phyloP scores from a whole-genome alignment of 164 flowering plant genomes.

The Vitis labrusca region DNA sequence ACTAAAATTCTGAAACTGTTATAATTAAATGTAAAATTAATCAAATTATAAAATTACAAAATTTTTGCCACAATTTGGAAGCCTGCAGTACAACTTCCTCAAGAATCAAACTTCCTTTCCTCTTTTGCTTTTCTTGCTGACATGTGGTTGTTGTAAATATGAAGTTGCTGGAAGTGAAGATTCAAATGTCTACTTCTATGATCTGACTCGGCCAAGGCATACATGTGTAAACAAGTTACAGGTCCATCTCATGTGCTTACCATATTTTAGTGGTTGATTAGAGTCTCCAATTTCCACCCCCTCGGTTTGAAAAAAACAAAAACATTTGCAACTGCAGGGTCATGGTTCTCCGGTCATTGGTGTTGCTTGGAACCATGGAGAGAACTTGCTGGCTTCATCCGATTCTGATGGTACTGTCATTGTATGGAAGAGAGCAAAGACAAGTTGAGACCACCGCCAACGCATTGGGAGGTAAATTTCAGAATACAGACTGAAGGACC shows the following conservation, averaged over 20 bases:
- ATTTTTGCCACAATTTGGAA: too few relatives aligned
- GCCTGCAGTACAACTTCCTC: not conserved
- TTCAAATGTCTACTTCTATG: constrained; percentile 94
- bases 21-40: too few relatives aligned
- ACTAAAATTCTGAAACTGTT: too few relatives aligned
- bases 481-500: not conserved
- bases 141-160: constrained; percentile 12
- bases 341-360: constrained; percentile 76
- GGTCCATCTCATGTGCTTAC: constrained; percentile 35
- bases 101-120: not conserved
- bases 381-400: constrained; percentile 93
- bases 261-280: not conserved
- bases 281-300: not conserved
- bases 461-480: not conserved
- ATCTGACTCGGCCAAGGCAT: constrained; percentile 89
- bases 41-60: too few relatives aligned
- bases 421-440: constrained; percentile 94
- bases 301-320: not conserved
- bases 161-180: constrained; percentile 96
- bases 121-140: constrained; percentile 1
- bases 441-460: constrained; percentile 19
- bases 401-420: constrained; percentile 93
- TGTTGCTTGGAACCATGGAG: constrained; percentile 97
- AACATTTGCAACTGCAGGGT: constrained; percentile 60
- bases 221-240: constrained; percentile 95